These are phyloP conservation scores for Penicillium verhagenii DNA, from an alignment of 495 filamentous ascomycete genomes.

Conservation along the genomic window DNA sequence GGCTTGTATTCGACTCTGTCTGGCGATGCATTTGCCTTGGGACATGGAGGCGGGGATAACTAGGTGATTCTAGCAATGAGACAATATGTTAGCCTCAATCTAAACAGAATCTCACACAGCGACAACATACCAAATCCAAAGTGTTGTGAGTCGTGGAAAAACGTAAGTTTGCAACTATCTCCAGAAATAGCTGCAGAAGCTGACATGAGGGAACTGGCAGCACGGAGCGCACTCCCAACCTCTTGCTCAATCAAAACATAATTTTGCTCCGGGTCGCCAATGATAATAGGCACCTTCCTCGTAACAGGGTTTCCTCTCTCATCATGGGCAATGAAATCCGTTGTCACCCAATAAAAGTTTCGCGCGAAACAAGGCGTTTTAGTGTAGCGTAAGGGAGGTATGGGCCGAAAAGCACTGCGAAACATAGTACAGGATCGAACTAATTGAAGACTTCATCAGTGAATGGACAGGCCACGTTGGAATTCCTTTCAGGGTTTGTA, in stretches of 20 bases:
- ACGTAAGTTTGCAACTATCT: constrained; percentile 34
- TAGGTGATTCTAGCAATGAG: constrained; percentile 24
- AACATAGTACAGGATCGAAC: constrained; percentile 18
- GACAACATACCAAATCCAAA: constrained; percentile 29
- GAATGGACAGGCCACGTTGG: too few relatives aligned
- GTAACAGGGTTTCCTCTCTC: constrained; percentile 24
- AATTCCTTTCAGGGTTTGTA: too few relatives aligned
- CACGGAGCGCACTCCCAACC: constrained; percentile 28
- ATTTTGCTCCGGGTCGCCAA: constrained; percentile 29
- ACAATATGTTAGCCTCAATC: constrained; percentile 6
- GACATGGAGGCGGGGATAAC: constrained; percentile 33
- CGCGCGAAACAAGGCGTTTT: constrained; percentile 16
- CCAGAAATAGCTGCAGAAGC: constrained; percentile 18
- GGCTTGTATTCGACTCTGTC: constrained; percentile 30
- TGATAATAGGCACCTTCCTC: constrained; percentile 25
- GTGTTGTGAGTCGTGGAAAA: constrained; percentile 33
- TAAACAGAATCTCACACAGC: neutral
- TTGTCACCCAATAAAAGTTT: constrained; percentile 27
- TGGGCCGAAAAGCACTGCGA: constrained; percentile 15
- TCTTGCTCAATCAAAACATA: constrained; percentile 31
- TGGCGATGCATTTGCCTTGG: constrained; percentile 25
- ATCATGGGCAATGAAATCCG: constrained; percentile 29
- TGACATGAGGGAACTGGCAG: constrained; percentile 23
- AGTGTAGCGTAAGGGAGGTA: constrained; percentile 8
- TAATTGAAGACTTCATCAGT: too few relatives aligned